phyloP scores from a whole-genome alignment of 805 yeast genomes.

The Babjeviella inositovora region DNA sequence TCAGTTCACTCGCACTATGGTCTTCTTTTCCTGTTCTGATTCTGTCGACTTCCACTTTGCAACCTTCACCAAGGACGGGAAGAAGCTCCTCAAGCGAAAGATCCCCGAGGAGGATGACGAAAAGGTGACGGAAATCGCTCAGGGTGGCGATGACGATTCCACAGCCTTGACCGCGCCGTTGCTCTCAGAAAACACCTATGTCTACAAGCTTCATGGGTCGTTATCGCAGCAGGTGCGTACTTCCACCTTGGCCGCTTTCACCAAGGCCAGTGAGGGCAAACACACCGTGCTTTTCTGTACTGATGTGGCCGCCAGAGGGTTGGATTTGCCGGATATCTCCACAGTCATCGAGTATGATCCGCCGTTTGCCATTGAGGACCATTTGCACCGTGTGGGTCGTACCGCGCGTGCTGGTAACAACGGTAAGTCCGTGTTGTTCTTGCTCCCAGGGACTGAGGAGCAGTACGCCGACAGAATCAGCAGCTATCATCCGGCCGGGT shows the following conservation, averaged over 20 bases:
- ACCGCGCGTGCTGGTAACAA: constrained; percentile 93
- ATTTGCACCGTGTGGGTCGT: constrained; percentile 91
- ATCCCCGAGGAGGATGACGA: constrained; percentile 2
- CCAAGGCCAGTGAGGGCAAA: constrained; percentile 19
- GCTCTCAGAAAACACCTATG: constrained; percentile 25
- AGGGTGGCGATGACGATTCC: constrained; percentile 8
- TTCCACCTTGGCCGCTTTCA: constrained; percentile 52
- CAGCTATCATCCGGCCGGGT: constrained; percentile 35
- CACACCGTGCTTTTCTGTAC: constrained; percentile 77
- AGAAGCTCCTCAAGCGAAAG: constrained; percentile 8
- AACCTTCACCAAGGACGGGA: constrained; percentile 50
- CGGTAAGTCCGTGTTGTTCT: constrained; percentile 66
- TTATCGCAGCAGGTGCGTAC: constrained; percentile 74
- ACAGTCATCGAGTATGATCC: constrained; percentile 90
- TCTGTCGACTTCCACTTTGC: constrained; percentile 90
- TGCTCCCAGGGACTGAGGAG: constrained; percentile 86
- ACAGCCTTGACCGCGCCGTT: constrained; percentile 39
- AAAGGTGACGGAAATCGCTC: constrained; percentile 8
- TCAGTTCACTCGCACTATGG: constrained; percentile 37
- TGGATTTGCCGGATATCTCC: constrained; percentile 78
- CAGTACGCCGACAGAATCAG: constrained; percentile 52
- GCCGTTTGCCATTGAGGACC: constrained; percentile 88
- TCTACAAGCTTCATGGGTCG: constrained; percentile 80
- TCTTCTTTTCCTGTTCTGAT: constrained; percentile 87
- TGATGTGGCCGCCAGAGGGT: constrained; percentile 95